Evolutionary conservation across 805 yeast genomes (phyloP), one percentile per base, ranked within the genome.

Genomic region (Nakazawaea sp.): DNA sequence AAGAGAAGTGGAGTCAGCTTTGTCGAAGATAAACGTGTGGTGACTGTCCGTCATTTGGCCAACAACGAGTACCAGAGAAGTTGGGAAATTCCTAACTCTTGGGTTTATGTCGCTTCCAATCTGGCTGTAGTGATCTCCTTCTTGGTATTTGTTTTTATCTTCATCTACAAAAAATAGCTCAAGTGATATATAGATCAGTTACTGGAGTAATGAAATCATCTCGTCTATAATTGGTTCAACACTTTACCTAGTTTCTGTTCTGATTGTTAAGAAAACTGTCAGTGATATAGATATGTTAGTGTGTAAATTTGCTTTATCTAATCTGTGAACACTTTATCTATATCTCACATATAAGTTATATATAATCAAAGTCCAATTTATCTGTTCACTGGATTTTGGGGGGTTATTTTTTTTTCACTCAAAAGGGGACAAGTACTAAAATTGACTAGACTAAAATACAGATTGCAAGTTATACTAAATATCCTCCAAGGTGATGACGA

Each of bases 21-120:
- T 58, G 55, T 90, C 36, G 66, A 66, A 19, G 85, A 81, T 49
- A 69, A 72, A 43, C 70, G 70, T 38, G 78, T 82, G 15, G 86
- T 87, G 37, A 78, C 97, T 2, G 79, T 92, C 32, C 78, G 97
- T 58, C 97, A 92, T 59, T 71, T 85, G 51, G 97, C 97, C 42
- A 90, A 89, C 58, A 95, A 92, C 56, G 98, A 94, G 64, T 92
- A 78, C 66, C 79, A 81, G 43, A 76, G 97, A 60, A 81, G 94
- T 30, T 92, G 92, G 90, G 85, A 83, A 43, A 90, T 92, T 51
- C 69, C 95, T 20, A 89, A 89, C 59, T 75, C 97, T 1, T 87
- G 96, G 95, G 87, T 89, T 35, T 92, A 92, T 56, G 61, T 90
- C 43, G 68, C 83, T 17, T 71, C 88, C 33, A 79, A 89, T 12